Evolutionary conservation across 495 filamentous ascomycete species (phyloP).

Genomic region (Aspergillus conjunctus): DNA sequence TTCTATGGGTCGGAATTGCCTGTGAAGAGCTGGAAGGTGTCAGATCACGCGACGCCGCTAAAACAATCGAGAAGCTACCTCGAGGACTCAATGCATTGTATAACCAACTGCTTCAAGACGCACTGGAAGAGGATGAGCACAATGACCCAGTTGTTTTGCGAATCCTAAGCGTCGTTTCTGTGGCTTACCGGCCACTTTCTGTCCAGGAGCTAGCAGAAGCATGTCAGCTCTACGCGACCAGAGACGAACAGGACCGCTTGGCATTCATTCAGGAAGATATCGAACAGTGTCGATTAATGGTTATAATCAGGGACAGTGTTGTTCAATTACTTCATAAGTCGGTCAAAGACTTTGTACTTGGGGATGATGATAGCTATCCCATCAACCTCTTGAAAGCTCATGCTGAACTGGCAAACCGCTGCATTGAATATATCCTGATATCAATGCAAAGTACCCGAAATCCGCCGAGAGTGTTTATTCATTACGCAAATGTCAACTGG

Average conservation of each 20-base stretch:
- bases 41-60: conserved; percentile 17
- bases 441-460: neutral
- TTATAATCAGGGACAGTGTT: conserved; percentile 14
- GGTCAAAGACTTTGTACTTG: conserved; percentile 25
- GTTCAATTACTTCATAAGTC: conserved; percentile 29
- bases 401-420: neutral
- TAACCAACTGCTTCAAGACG: neutral
- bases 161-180: neutral
- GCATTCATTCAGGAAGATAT: conserved; percentile 19
- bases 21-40: conserved; percentile 19
- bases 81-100: conserved; percentile 22
- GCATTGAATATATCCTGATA: neutral
- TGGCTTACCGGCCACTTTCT: neutral
- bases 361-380: neutral
- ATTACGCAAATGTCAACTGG: neutral
- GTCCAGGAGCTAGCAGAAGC: neutral
- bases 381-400: neutral
- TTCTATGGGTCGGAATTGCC: conserved; percentile 34
- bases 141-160: neutral
- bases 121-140: neutral
- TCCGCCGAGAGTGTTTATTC: neutral
- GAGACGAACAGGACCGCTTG: conserved; percentile 11
- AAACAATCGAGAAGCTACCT: conserved; percentile 20
- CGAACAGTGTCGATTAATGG: conserved; percentile 20
- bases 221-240: neutral